Evolutionary conservation across 805 yeast species (phyloP).

Genomic region (Yamadazyma akitaensis): DNA sequence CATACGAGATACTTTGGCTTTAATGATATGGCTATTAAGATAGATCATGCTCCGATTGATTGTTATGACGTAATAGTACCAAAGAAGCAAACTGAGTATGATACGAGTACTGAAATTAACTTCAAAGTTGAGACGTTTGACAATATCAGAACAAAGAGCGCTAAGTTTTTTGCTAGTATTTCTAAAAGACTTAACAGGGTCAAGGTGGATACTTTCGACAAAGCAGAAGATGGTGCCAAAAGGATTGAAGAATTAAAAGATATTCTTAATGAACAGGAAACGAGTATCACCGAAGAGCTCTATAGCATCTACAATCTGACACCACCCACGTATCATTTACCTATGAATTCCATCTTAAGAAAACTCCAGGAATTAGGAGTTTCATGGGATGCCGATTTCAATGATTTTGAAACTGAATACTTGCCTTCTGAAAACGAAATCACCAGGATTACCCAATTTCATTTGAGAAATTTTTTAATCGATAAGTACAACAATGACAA

Average conservation of each 20-base stretch:
- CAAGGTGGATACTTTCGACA: conserved; percentile 70
- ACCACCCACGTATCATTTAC: conserved; percentile 61
- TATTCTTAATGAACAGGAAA: conserved; percentile 50
- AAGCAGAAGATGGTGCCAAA: conserved; percentile 63
- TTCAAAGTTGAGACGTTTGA: conserved; percentile 63
- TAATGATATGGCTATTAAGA: conserved; percentile 70
- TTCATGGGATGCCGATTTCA: conserved; percentile 81
- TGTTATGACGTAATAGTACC: conserved; percentile 81
- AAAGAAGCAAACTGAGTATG: conserved; percentile 64
- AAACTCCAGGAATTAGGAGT: conserved; percentile 78
- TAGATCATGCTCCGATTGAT: conserved; percentile 75
- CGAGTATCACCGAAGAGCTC: conserved; percentile 41
- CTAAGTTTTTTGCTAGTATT: conserved; percentile 69
- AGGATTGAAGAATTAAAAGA: conserved; percentile 56
- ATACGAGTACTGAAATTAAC: conserved; percentile 63
- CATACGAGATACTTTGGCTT: conserved; percentile 83
- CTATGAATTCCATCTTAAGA: conserved; percentile 66
- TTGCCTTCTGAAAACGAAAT: conserved; percentile 93
- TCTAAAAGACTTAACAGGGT: conserved; percentile 67
- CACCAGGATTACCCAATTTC: conserved; percentile 84
- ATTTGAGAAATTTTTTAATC: conserved; percentile 68
- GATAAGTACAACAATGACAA: conserved; percentile 39
- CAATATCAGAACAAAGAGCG: conserved; percentile 50
- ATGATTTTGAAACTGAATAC: conserved; percentile 70
- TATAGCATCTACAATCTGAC: conserved; percentile 53